Base-by-base conservation (phyloP, 2,329 filamentous ascomycete species). In the Cladorrhinum sp. region DNA sequence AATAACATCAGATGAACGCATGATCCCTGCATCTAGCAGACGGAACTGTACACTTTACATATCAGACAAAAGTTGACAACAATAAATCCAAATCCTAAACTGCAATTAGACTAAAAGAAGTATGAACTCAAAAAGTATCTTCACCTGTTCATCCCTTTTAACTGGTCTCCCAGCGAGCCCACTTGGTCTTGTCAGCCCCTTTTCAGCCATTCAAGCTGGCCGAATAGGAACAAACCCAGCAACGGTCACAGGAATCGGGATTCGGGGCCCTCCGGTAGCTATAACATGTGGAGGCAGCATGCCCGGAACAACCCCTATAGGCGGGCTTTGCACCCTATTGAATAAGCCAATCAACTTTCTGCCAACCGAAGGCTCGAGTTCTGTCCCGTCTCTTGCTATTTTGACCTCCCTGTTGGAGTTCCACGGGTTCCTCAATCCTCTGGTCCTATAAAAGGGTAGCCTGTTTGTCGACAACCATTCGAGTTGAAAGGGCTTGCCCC, bases 341-440 rank as follows among this genome's bases (percentile, higher is more conserved):
- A 98, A 97, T 69, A 97, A 82, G 50, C 87, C 86, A 64, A 96
- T 80, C 57, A 98, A 77, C 68, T 85, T 85, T 68, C 86, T 85
- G 4, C 93, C 93, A 49, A 96, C 84, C 27, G 81, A 84, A 25
- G 93, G 90, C 74, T 98, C 93, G 57, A 98, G 79, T 73, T 98
- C 93, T 0, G 93, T 98, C 1, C 93, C 93, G 69, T 98, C 93
- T 68, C 93, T 84, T 23, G 93, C 93, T 71, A 98, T 96, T 75
- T 98, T 98, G 64, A 98, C 91, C 71, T 98, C 93, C 56, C 93
- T 81, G 70, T 97, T 96, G 3, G 91, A 90, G 73, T 98, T 98
- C 91, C 92, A 96, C 0, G 92, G 90, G 71, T 98, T 98, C 32
- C 93, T 85, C 58, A 98, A 76, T 0, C 93, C 93, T 64, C 92